phyloP scores from a whole-genome alignment of 2,329 filamentous ascomycete species.

The Pleoardoris graminearum region DNA sequence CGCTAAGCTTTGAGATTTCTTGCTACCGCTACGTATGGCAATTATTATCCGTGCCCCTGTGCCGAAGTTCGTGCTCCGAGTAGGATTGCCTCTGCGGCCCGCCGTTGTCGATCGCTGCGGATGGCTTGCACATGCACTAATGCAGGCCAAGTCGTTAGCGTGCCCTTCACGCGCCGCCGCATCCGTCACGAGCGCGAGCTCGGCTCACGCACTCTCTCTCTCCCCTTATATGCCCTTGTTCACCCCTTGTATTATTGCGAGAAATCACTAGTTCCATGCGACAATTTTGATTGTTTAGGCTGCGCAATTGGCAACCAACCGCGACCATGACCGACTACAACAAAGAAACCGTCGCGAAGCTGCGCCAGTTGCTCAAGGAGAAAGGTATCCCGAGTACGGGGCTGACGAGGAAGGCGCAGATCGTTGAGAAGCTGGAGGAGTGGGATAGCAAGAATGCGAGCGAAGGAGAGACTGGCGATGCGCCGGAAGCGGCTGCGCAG shows the following conservation, averaged over 20 bases:
- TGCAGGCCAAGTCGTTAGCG: no score
- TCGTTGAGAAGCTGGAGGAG: constrained; percentile 51
- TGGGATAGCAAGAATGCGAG: constrained; percentile 22
- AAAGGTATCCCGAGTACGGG: constrained; percentile 51
- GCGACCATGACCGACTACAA: constrained; percentile 48
- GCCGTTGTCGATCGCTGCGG: no score
- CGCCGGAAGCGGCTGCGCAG: constrained; percentile 9
- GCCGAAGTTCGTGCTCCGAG: no score
- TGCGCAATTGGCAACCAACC: background rate
- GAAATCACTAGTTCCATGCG: no score
- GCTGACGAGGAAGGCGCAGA: constrained; percentile 53
- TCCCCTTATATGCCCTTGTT: no score
- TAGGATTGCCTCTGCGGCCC: no score
- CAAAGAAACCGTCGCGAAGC: constrained; percentile 52
- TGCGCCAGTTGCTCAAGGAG: constrained; percentile 52
- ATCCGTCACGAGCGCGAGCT: constrained; percentile 2
- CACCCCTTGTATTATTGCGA: no score
- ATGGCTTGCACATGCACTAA: no score
- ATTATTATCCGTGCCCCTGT: no score
- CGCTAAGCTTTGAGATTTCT: background rate
- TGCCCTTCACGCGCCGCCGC: constrained; percentile 1
- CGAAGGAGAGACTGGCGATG: constrained; percentile 15
- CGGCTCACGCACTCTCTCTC: no score
- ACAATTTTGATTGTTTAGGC: background rate
- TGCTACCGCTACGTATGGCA: no score